Conservation (phyloP, 2,329 filamentous ascomycete genomes). For the Blastomyces emzantsi region DNA sequence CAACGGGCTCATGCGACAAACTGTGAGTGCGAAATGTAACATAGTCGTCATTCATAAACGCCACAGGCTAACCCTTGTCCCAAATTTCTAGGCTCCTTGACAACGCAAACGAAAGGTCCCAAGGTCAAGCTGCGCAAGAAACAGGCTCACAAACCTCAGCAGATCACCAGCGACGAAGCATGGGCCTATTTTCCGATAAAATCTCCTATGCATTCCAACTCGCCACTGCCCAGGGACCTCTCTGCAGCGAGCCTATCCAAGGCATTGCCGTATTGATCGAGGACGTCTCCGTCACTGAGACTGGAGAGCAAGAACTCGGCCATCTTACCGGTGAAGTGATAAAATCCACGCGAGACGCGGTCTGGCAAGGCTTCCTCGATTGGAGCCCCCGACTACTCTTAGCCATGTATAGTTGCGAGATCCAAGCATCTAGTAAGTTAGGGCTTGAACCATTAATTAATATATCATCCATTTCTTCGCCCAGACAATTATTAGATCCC, state of each 20-base stretch:
- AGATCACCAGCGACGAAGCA: slow-evolving; percentile 19
- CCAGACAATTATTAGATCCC: neutral
- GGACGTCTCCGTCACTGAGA: slow-evolving; percentile 55
- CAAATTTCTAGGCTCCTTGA: neutral
- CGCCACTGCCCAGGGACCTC: slow-evolving; percentile 74
- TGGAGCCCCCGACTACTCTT: slow-evolving; percentile 94
- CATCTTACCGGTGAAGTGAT: slow-evolving; percentile 90
- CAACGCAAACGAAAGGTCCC: neutral
- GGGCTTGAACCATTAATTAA: neutral
- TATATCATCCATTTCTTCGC: neutral
- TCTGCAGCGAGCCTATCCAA: slow-evolving; percentile 89
- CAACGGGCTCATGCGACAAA: slow-evolving; percentile 60
- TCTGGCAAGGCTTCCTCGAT: slow-evolving; percentile 79
- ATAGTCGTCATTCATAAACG: neutral
- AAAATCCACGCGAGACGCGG: slow-evolving; percentile 74
- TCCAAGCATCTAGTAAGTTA: slow-evolving; percentile 74
- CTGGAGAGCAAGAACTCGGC: slow-evolving; percentile 52
- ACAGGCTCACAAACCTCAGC: neutral
- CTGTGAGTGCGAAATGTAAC: slow-evolving; percentile 34
- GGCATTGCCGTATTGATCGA: slow-evolving; percentile 88
- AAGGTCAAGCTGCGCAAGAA: neutral
- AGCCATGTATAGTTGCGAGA: slow-evolving; percentile 97
- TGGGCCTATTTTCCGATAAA: slow-evolving; percentile 75
- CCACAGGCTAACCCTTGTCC: neutral
- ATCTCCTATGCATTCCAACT: slow-evolving; percentile 92